phyloP scores from a whole-genome alignment of 2,329 filamentous ascomycete species.

The Coniochaeta sp. region DNA sequence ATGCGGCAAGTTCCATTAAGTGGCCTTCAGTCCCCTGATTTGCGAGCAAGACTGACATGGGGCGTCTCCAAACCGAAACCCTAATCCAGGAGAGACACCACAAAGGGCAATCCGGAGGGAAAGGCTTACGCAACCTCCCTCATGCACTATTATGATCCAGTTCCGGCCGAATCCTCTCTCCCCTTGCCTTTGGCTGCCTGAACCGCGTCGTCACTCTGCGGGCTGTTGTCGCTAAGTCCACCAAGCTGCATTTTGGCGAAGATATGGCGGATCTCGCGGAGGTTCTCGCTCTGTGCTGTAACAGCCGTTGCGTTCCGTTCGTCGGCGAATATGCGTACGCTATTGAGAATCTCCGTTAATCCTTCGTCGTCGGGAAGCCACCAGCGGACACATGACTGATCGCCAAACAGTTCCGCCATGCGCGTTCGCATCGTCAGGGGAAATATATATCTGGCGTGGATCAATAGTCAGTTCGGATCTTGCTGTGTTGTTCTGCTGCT shows the following conservation, averaged over 20 bases:
- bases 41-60: neutral
- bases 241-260: slow-evolving; percentile 57
- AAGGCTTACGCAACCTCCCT: neutral
- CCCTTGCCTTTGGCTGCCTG: slow-evolving; percentile 9
- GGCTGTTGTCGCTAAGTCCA: slow-evolving; percentile 1
- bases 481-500: neutral
- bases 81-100: neutral
- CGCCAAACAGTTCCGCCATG: slow-evolving; percentile 69
- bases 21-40: neutral
- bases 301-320: slow-evolving; percentile 60
- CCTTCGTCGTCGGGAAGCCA: slow-evolving; percentile 83
- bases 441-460: slow-evolving; percentile 67
- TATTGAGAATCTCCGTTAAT: slow-evolving; percentile 65
- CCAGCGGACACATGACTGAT: slow-evolving; percentile 68
- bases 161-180: slow-evolving; percentile 2
- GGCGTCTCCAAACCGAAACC: neutral
- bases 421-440: slow-evolving; percentile 65
- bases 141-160: neutral
- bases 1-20: neutral
- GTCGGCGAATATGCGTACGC: slow-evolving; percentile 73
- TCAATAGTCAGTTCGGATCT: slow-evolving; percentile 1
- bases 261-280: slow-evolving; percentile 68
- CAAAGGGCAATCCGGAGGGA: neutral
- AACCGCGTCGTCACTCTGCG: slow-evolving; percentile 5
- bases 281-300: slow-evolving; percentile 53